phyloP scores from a whole-genome alignment of 257 asterid species.

The Salvia miltiorrhiza region DNA sequence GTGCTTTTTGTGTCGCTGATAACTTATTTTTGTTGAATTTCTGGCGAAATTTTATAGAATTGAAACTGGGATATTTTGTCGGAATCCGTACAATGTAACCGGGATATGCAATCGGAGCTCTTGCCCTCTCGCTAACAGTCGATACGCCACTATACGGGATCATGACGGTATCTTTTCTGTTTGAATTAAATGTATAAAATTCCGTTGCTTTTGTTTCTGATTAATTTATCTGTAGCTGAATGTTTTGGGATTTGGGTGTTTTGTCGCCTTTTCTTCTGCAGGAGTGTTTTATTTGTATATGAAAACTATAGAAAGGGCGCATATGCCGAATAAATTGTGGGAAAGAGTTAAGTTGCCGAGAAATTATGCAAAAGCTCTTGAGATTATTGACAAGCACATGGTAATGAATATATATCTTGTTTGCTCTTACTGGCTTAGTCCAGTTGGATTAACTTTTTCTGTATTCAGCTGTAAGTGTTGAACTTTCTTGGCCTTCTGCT shows the following conservation, averaged over 20 bases:
- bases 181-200: not conserved
- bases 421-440: not conserved
- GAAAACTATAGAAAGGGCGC: constrained; percentile 99
- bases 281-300: constrained; percentile 91
- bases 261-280: constrained; percentile 29
- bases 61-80: constrained; percentile 85
- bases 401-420: constrained; percentile 32
- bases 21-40: not conserved
- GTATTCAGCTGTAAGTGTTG: not conserved
- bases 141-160: constrained; percentile 91
- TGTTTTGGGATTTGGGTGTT: not conserved
- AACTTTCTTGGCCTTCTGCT: not conserved
- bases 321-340: constrained; percentile 95
- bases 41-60: constrained; percentile 37
- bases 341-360: constrained; percentile 93
- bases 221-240: constrained; percentile 1
- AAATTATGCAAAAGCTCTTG: constrained; percentile 86
- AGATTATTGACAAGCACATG: constrained; percentile 91
- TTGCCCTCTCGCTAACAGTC: constrained; percentile 96
- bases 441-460: not conserved
- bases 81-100: constrained; percentile 89
- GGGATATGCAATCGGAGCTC: constrained; percentile 97
- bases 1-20: not conserved
- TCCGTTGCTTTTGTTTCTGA: not conserved
- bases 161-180: constrained; percentile 57